Conservation (phyloP, 192 early-diverging fungal genomes). For the Mortierella claussenii region DNA sequence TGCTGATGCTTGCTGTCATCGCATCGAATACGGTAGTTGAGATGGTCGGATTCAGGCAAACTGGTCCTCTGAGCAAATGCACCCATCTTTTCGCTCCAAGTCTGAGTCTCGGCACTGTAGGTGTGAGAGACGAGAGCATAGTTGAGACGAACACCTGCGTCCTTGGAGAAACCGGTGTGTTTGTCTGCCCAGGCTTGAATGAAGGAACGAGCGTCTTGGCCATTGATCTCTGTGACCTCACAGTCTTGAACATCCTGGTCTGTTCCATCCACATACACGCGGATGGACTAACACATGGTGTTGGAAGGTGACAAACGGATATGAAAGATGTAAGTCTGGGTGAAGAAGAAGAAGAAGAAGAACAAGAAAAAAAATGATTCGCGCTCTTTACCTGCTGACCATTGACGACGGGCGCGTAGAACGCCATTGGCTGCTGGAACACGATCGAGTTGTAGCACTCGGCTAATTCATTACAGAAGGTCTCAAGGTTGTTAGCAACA, state of each 20-base stretch:
- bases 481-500: no score
- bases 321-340: neutral
- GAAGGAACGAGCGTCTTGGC: slow-evolving; percentile 4
- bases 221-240: slow-evolving; percentile 23
- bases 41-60: neutral
- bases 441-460: neutral
- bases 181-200: slow-evolving; percentile 22
- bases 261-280: neutral
- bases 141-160: slow-evolving; percentile 41
- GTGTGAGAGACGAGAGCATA: neutral
- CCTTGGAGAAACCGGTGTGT: slow-evolving; percentile 14
- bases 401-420: slow-evolving; percentile 24
- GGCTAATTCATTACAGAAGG: slow-evolving; percentile 7
- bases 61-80: neutral
- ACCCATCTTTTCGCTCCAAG: neutral
- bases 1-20: neutral
- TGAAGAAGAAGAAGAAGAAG: neutral
- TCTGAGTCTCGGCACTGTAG: neutral
- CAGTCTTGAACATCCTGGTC: slow-evolving; percentile 4
- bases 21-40: slow-evolving; percentile 13
- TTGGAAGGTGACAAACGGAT: neutral
- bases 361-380: neutral
- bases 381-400: slow-evolving; percentile 10
- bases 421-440: neutral
- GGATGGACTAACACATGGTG: slow-evolving; percentile 9